These are phyloP conservation scores for Sparassis latifolia DNA, from an alignment of 1,284 basidiomycete species.

Conservation along the genomic window DNA sequence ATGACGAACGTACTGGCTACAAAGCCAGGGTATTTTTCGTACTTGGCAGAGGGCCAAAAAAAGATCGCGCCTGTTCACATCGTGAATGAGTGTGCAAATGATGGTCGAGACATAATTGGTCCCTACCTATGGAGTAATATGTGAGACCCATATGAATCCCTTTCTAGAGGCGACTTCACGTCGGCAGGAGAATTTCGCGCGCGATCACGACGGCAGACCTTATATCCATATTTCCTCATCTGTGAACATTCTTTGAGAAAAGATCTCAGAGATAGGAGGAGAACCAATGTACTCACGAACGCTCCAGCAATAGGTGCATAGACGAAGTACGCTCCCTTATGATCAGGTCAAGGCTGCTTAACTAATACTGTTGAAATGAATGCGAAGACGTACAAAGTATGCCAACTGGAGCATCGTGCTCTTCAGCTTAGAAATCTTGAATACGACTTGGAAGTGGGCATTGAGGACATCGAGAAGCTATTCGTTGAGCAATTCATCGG, in stretches of 20 bases:
- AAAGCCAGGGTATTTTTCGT: conserved; percentile 63
- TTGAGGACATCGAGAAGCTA: conserved; percentile 82
- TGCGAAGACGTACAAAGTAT: conserved; percentile 53
- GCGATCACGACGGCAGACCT: conserved; percentile 30
- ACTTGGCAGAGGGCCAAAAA: conserved; percentile 78
- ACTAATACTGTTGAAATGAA: conserved; percentile 3
- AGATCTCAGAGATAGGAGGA: no score
- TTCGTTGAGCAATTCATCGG: not conserved
- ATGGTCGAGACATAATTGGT: no score
- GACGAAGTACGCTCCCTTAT: conserved; percentile 61
- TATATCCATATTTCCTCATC: conserved; percentile 58
- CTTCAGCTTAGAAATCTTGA: conserved; percentile 68
- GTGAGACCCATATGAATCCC: conserved; percentile 65
- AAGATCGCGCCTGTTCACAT: conserved; percentile 51
- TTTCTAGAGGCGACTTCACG: conserved; percentile 29
- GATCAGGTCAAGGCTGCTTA: not conserved
- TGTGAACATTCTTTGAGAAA: conserved; percentile 14
- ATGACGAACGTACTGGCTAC: conserved; percentile 68
- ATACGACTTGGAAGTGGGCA: conserved; percentile 72
- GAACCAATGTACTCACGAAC: conserved; percentile 34
- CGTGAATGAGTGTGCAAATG: no score
- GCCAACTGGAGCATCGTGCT: conserved; percentile 83
- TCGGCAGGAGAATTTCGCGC: not conserved
- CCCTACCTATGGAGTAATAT: conserved; percentile 58
- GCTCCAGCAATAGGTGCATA: conserved; percentile 53